Evolutionary conservation across 2,329 filamentous ascomycete genomes (phyloP), one percentile per base, ranked within the genome.

Genomic region (Diaporthe caulivora): DNA sequence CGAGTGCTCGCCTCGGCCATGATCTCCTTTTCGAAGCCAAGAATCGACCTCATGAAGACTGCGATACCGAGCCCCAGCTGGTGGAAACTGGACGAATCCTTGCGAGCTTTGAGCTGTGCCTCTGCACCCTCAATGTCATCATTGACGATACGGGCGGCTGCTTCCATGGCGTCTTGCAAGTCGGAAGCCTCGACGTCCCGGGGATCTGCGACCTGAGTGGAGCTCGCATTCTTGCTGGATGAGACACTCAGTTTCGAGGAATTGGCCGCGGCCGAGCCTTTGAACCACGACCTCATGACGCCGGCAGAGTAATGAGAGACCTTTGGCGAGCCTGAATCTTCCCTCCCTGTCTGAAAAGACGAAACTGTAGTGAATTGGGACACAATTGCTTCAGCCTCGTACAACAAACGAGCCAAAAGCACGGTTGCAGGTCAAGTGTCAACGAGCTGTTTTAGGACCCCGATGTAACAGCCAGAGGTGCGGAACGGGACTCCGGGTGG

Each of bases 21-120:
- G 77, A 97, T 88, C 4, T 97, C 92, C 82, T 97, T 95, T 83
- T 98, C 97, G 78, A 98, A 97, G 2, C 95, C 95, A 1, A 98
- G 85, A 2, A 97, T 92, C 24, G 95, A 95, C 77, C 92, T 89
- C 83, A 98, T 92, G 81, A 98, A 98, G 57, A 91, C 91, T 26
- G 95, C 92, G 44, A 98, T 92, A 69, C 94, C 93, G 77, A 92
- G 87, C 40, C 95, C 95, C 44, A 98, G 88, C 85, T 93, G 86
- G 83, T 99, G 97, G 80, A 97, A 98, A n/a, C 94, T 90, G 8
- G 95, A 98, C 77, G 89, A 88, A 57, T 93, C 92, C 77, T 92
- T 89, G 67, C 89, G 88, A 47, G 98, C 87, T 54, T 91, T 90
- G 37, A 99, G 88, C 57, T 91, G 90, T 74, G 87, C 87, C 83